These are phyloP conservation scores for Candida michaelii DNA, from an alignment of 805 yeast species.

Conservation along the genomic window DNA sequence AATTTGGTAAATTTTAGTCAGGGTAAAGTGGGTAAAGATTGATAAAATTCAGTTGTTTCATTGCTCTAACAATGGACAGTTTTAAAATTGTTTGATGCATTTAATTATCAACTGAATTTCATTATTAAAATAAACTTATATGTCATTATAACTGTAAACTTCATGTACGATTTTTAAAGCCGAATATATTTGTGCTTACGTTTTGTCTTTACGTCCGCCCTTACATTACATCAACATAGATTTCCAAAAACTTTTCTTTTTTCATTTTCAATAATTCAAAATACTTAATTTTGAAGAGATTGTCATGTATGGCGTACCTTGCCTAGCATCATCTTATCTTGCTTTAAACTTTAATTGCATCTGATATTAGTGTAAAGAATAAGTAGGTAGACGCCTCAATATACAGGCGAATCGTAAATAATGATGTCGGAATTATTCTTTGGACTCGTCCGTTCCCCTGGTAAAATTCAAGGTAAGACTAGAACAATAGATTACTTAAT, in stretches of 20 bases:
- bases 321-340: not conserved
- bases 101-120: not conserved
- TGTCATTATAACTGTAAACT: too few species aligned
- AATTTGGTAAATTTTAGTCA: not conserved
- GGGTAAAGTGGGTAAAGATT: not conserved
- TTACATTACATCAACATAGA: too few species aligned
- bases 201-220: too few species aligned
- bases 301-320: not conserved
- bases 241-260: too few species aligned
- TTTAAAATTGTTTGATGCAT: not conserved
- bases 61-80: not conserved
- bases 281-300: too few species aligned
- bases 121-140: not conserved
- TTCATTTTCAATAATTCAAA: too few species aligned
- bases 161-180: too few species aligned
- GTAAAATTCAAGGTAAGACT: not conserved
- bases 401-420: conserved; percentile 1
- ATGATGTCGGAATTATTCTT: not conserved
- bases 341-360: conserved; percentile 1
- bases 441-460: too few species aligned
- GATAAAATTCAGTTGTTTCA: not conserved
- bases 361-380: not conserved
- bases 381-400: conserved; percentile 2
- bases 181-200: too few species aligned
- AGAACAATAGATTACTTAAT: not conserved